Evolutionary conservation across 2,329 filamentous ascomycete species (phyloP).

Genomic region (Nigrograna mackinnonii): DNA sequence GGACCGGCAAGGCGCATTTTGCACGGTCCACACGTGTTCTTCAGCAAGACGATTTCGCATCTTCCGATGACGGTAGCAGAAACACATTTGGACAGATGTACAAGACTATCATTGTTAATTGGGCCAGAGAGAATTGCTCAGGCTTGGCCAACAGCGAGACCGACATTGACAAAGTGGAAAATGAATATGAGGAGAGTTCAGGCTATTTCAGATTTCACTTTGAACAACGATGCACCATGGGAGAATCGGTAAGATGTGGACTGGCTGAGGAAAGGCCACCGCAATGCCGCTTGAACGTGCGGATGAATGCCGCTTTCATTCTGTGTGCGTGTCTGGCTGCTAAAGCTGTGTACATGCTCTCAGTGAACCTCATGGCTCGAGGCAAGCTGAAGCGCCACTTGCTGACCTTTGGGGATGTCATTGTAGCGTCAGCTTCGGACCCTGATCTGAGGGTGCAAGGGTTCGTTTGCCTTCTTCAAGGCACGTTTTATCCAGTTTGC

Average conservation of each 20-base stretch:
- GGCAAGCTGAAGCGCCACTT: conserved; percentile 30
- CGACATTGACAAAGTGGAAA: conserved; percentile 12
- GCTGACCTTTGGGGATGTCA: conserved; percentile 33
- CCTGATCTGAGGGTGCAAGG: conserved; percentile 30
- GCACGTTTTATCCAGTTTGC: background rate
- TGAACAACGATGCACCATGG: conserved; percentile 17
- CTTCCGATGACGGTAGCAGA: background rate
- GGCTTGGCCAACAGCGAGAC: conserved; percentile 11
- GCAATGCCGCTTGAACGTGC: conserved; percentile 31
- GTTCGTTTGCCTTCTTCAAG: conserved; percentile 5
- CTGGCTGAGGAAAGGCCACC: conserved; percentile 10
- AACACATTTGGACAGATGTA: conserved; percentile 11
- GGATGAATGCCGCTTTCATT: conserved; percentile 33
- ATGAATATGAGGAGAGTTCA: background rate
- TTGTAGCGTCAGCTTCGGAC: conserved; percentile 30
- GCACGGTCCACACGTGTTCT: conserved; percentile 7
- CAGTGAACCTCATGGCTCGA: conserved; percentile 22
- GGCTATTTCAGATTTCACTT: conserved; percentile 4
- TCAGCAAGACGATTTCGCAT: background rate
- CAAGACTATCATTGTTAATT: conserved; percentile 17
- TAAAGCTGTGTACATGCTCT: conserved; percentile 35
- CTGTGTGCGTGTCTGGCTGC: conserved; percentile 22
- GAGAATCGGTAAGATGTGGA: conserved; percentile 9
- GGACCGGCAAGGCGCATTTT: conserved; percentile 22
- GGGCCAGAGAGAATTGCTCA: conserved; percentile 17